A percentile compares a stretch with the other conserved stretches of the same genome.
Evolutionary conservation across 148 eudicot genomes (phyloP).

Genomic region (Oxyria digyna): DNA sequence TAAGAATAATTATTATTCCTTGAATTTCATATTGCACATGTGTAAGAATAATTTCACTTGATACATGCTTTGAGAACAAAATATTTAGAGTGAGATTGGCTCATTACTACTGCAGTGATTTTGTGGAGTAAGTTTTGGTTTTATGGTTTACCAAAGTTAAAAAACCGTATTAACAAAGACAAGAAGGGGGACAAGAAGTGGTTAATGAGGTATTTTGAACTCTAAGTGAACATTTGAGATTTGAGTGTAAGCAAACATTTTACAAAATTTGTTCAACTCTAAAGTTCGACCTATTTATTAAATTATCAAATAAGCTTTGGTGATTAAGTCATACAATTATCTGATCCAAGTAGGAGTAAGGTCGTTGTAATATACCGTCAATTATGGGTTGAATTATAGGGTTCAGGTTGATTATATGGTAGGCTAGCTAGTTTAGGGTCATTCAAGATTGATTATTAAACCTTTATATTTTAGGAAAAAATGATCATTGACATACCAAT

Average conservation of each 20-base stretch:
- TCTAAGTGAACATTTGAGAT: neutral
- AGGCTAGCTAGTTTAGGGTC: too few species aligned
- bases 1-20: neutral
- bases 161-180: neutral
- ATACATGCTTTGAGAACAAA: neutral
- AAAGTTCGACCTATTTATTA: neutral
- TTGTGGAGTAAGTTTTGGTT: neutral
- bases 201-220: neutral
- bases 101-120: neutral
- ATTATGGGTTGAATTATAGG: neutral
- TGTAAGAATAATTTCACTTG: neutral
- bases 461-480: too few species aligned
- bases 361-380: neutral
- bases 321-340: neutral
- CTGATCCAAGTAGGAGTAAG: neutral
- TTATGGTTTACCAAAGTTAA: neutral
- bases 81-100: neutral
- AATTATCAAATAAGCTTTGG: too few species aligned
- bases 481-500: too few species aligned
- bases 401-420: too few species aligned
- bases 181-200: neutral
- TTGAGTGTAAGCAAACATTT: slow-evolving; percentile 3
- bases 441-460: too few species aligned
- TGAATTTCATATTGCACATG: neutral
- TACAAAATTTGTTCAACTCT: neutral